Percentiles rank a stretch among this genome's conserved stretches.
phyloP scores from a whole-genome alignment of 768 basidiomycete species.

The Mycena rosella region DNA sequence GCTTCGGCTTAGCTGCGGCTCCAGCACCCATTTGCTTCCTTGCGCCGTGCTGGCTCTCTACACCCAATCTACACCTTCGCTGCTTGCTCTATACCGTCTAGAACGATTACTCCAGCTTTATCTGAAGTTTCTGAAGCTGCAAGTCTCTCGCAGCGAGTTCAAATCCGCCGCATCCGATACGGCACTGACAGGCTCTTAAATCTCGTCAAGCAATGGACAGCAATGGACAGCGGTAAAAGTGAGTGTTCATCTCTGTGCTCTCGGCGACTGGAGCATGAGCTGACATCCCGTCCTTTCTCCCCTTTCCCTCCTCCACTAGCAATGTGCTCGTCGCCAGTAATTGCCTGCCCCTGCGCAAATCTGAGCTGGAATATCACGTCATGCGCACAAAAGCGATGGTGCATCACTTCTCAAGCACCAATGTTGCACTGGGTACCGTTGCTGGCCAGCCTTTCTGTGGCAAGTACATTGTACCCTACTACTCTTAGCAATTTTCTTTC shows the following conservation, averaged over 20 bases:
- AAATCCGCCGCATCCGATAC: background rate
- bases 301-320: too few relatives aligned
- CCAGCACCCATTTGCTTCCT: background rate
- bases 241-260: too few relatives aligned
- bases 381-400: background rate
- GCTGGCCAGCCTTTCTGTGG: background rate
- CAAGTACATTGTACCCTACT: background rate
- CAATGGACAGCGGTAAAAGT: too few relatives aligned
- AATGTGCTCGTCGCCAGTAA: too few relatives aligned
- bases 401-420: background rate
- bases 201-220: too few relatives aligned
- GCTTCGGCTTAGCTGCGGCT: background rate
- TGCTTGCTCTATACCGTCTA: slow-evolving; percentile 38
- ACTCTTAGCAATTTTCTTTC: background rate
- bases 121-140: too few relatives aligned
- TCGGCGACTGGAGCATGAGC: too few relatives aligned
- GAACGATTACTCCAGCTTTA: too few relatives aligned
- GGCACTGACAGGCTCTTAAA: background rate
- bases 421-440: background rate
- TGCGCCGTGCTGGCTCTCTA: background rate
- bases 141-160: too few relatives aligned
- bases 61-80: background rate
- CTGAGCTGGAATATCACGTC: background rate
- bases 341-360: background rate
- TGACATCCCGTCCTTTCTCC: too few relatives aligned